Evolutionary conservation across 2,329 filamentous ascomycete species (phyloP), one percentile per base, ranked within the genome.

Genomic region (Aureobasidium lini): DNA sequence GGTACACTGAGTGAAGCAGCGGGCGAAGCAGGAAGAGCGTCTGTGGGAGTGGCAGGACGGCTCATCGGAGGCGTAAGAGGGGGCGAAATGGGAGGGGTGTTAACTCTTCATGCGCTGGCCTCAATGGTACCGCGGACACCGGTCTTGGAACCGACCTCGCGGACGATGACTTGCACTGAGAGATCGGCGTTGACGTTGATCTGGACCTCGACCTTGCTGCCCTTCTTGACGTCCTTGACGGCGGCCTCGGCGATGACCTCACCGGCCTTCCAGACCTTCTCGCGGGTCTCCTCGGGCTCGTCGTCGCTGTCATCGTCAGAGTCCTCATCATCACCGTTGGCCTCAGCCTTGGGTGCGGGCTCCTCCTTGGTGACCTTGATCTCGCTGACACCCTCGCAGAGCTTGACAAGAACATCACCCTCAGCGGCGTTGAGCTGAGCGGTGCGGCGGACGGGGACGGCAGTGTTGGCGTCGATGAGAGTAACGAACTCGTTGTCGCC

Each of bases 341-440:
- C 78, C 63, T 80, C 78, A 28, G 78, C 73, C 75, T 90, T 89
- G 61, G 84, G 66, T 80, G 90, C 90, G 62, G 87, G 84, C 77
- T 93, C 89, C 37, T 89, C 86, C 79, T 94, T 90, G 63, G 89
- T 93, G 68, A 96, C 86, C 77, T 95, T 95, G 80, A 97, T 96
- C 74, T 95, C 88, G 43, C 90, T 87, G 66, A 83, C 83, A 66
- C 90, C 94, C 79, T 99, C 94, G 65, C 87, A 89, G 58, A 99
- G 82, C 76, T 89, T 90, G 73, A 99, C 78, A 11, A 97, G 79
- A 3, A 97, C 88, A 69, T 96, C 88, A 57, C 94, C 94, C 72
- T 88, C 85, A 61, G 90, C 87, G 6, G 84, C 87, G 43, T 82
- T 72, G 68, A 97, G 85, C 69, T 91, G 87, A 47, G 92, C 84